Base-by-base conservation (phyloP, 1,284 basidiomycete species). In the Phylloporus sp. region DNA sequence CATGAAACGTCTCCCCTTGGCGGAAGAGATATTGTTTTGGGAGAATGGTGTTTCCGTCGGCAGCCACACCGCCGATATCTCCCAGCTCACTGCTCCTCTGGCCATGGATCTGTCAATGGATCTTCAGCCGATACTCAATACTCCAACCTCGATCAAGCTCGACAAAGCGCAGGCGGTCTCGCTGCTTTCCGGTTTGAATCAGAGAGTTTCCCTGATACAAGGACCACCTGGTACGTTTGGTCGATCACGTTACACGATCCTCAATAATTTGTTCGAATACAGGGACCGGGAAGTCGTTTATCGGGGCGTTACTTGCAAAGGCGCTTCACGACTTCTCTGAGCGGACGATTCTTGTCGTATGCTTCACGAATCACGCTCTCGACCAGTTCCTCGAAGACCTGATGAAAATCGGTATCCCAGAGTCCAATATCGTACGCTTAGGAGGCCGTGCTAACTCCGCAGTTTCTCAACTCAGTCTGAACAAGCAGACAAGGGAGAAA, bases 241-340 rank as follows among this genome's bases (percentile, higher is more conserved):
- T 43, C 32, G 11, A 27, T 39, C 37, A 60, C 60, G 5, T 47
- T 45, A 8, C 35, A 4, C 35, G 23, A 43, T 32, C 15, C 41
- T 27, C 37, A 14, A 56, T 58, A 29, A 58, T 49, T 68, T 23
- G 66, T 55, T 17, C 29, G 41, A 11, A 65, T 57, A 27, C 58
- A 91, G 90, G 89, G 1, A 91, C 89, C 0, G 90, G 89, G 2
- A 91, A 91, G 67, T 90, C 89, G 0, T 91, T 91, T 71, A 88
- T 91, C 43, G 89, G 90, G 1, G 87, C 88, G 0, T 76, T 91
- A 1, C 77, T 91, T 1, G 88, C 86, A 0, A 91, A 90, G 70
- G 75, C 82, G 7, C 73, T 90, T 5, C 83, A 90, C 61, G 82
- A 88, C 49, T 78, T 76, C 62, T 84, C 85, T 0, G 27, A 72